These are phyloP conservation scores for Fonsecaea multimorphosa DNA, from an alignment of 2,329 filamentous ascomycete species.

Conservation along the genomic window DNA sequence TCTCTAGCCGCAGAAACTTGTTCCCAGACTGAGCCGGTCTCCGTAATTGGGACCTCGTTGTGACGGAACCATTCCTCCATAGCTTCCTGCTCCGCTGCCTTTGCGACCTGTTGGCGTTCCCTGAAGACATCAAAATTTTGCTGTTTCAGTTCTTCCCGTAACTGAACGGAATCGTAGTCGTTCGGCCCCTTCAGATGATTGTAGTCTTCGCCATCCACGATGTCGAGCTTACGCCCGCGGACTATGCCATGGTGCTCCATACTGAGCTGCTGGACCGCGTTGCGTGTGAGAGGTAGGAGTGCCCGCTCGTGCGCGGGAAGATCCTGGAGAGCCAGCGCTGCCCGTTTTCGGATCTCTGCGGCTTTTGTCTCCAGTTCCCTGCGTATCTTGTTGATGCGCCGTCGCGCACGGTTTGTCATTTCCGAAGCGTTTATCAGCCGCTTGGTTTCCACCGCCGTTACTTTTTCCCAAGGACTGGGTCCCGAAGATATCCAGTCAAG, in stretches of 20 bases:
- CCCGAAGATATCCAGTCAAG: constrained; percentile 56
- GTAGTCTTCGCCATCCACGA: constrained; percentile 10
- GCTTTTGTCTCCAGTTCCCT: constrained; percentile 33
- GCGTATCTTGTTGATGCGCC: constrained; percentile 29
- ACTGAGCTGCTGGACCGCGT: constrained; percentile 29
- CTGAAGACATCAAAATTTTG: constrained; percentile 5
- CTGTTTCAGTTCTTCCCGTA: constrained; percentile 4
- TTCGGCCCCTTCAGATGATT: constrained; percentile 19
- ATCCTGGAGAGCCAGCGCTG: constrained; percentile 42
- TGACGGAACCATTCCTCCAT: constrained; percentile 29
- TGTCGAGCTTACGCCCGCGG: constrained; percentile 15
- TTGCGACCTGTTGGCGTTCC: constrained; percentile 9
- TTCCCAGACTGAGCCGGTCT: constrained; percentile 25
- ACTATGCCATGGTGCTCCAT: constrained; percentile 30
- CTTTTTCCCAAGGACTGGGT: constrained; percentile 38
- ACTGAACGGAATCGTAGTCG: background rate
- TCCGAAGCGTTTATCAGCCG: constrained; percentile 30
- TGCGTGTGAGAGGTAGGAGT: constrained; percentile 21
- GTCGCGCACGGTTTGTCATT: constrained; percentile 27
- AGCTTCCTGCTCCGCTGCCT: constrained; percentile 25
- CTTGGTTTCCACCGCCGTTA: constrained; percentile 30
- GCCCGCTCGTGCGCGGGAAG: constrained; percentile 22
- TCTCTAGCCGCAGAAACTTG: constrained; percentile 23
- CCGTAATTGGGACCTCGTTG: constrained; percentile 20
- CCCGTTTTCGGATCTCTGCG: constrained; percentile 37